Evolutionary conservation across 257 asterid genomes (phyloP).

Genomic region (Scutellaria baicalensis): DNA sequence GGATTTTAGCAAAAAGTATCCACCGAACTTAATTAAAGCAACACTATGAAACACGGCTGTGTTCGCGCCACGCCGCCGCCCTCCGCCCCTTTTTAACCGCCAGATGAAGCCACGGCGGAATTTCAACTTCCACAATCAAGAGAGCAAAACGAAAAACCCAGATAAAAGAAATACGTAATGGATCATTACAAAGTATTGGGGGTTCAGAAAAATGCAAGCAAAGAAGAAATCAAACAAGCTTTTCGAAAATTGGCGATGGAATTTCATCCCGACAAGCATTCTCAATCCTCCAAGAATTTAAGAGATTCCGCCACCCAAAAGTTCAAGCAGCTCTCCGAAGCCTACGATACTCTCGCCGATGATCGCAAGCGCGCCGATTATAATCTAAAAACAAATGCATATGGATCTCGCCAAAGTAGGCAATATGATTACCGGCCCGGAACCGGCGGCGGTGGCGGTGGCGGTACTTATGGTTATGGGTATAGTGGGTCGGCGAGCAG

Average conservation of each 20-base stretch:
- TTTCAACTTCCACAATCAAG: constrained; percentile 1
- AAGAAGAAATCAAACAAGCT: constrained; percentile 81
- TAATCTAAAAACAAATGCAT: constrained; percentile 30
- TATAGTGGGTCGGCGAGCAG: constrained; percentile 38
- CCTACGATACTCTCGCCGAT: constrained; percentile 65
- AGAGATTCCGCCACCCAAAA: constrained; percentile 48
- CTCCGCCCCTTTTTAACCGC: constrained; percentile 13
- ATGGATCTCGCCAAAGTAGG: constrained; percentile 7
- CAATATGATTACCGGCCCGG: constrained; percentile 10
- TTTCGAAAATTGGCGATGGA: constrained; percentile 76
- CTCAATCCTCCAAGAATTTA: constrained; percentile 46
- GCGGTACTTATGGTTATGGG: constrained; percentile 23
- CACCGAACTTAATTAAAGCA: background rate
- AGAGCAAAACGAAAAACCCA: background rate
- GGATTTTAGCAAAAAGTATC: too few relatives aligned
- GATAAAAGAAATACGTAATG: constrained; percentile 23
- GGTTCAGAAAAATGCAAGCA: constrained; percentile 49
- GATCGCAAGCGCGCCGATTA: constrained; percentile 77
- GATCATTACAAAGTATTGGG: constrained; percentile 73
- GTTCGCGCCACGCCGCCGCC: constrained; percentile 28
- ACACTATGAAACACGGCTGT: constrained; percentile 17
- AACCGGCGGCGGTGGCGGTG: constrained; percentile 19
- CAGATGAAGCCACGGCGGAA: constrained; percentile 7
- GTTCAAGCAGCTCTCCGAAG: constrained; percentile 84
- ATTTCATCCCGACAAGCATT: constrained; percentile 88